Base-by-base conservation (phyloP, 2,329 filamentous ascomycete species). In the Diaporthe sp. region DNA sequence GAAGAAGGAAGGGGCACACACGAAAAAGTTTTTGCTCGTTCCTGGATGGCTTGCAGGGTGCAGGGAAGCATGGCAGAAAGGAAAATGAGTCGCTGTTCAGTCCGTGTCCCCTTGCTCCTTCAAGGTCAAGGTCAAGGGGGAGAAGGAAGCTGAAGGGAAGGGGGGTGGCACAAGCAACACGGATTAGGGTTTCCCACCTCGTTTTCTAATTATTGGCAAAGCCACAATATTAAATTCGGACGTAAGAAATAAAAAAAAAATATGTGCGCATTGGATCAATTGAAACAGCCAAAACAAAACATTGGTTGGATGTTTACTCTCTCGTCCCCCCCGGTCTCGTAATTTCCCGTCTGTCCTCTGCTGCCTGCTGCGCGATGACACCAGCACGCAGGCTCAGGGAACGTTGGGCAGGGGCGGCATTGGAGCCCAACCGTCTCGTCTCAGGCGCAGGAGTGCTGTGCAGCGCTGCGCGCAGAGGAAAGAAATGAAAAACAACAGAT, bases 351-450 rank as follows among this genome's bases (percentile, higher is more conserved):
- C 58, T 5, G n/a, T 5, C 4, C 15, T n/a, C n/a, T 58, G 17
- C 30, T 35, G 8, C 22, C 28, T 19, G 42, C n/a, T 47, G 42
- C 3, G 7, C 2, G 42, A 47, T 22, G 19, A 22, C 40, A 15
- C n/a, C 50, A 54, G 33, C 42, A 10, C 28, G 7, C 33, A 17
- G 22, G n/a, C n/a, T n/a, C n/a, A n/a, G n/a, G n/a, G n/a, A n/a
- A n/a, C 64, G 64, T 68, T 54, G 47, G 64, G 64, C 64, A 54
- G 47, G 25, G 33, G 30, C 50, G 33, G n/a, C n/a, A 40, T 68
- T 54, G 47, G n/a, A 52, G 45, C 64, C 45, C 64, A 68, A 68
- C 64, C 64, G 47, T 68, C 47, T 68, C 64, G 47, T 68, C 47
- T 68, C 47, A 54, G n/a, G n/a, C n/a, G n/a, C n/a, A n/a, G n/a